Evolutionary conservation across 495 filamentous ascomycete genomes (phyloP).

Genomic region (Ramalina peruviana): DNA sequence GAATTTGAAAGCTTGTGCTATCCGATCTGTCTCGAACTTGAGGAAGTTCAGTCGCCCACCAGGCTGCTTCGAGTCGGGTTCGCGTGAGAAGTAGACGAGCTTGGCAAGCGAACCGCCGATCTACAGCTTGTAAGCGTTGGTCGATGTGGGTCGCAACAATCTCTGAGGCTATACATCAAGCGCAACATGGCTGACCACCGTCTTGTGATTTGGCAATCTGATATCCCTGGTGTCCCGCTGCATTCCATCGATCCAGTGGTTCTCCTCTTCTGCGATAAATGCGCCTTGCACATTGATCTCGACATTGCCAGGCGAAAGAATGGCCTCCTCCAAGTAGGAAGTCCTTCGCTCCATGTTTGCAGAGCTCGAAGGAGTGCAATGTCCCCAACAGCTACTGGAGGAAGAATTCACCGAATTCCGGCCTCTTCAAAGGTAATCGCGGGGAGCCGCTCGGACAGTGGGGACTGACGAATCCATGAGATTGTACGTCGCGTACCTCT

Average conservation of each 20-base stretch:
- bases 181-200: slow-evolving; percentile 87
- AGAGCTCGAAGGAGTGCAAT: neutral
- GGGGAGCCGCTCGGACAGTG: too few species aligned
- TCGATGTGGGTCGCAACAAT: slow-evolving; percentile 21
- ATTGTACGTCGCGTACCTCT: too few species aligned
- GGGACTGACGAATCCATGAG: too few species aligned
- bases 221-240: slow-evolving; percentile 82
- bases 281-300: slow-evolving; percentile 92
- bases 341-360: slow-evolving; percentile 19
- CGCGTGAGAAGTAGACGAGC: slow-evolving; percentile 90
- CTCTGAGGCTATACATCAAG: slow-evolving; percentile 57
- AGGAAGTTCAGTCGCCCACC: slow-evolving; percentile 89
- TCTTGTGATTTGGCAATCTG: slow-evolving; percentile 85
- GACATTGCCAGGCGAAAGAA: slow-evolving; percentile 71
- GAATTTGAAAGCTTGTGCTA: slow-evolving; percentile 81
- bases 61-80: slow-evolving; percentile 59
- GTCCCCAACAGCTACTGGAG: too few species aligned
- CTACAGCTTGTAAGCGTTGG: slow-evolving; percentile 33
- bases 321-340: slow-evolving; percentile 54
- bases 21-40: slow-evolving; percentile 87
- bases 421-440: too few species aligned
- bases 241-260: slow-evolving; percentile 39
- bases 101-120: slow-evolving; percentile 94
- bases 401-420: too few species aligned
- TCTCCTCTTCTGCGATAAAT: slow-evolving; percentile 81